Percentiles rank a stretch among this genome's conserved stretches.
Evolutionary conservation across 73 alveolate genomes (phyloP).

Genomic region (Paramecium biaurelia): DNA sequence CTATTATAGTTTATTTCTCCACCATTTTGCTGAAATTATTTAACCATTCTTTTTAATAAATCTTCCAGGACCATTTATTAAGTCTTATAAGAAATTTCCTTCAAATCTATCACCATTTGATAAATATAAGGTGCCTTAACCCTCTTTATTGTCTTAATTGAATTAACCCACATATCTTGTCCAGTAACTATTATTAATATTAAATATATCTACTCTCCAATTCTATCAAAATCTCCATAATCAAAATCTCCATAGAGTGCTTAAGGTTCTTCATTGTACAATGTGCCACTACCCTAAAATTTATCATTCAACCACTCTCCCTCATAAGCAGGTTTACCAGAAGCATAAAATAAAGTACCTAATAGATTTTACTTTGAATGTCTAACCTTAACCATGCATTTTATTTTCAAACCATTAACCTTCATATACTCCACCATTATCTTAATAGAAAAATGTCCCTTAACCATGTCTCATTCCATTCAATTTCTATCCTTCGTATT

Average conservation of each 20-base stretch:
- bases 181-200: not conserved
- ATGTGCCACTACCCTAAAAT: conserved; percentile 54
- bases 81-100: conserved; percentile 42
- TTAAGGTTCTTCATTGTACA: conserved; percentile 63
- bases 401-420: conserved; percentile 60
- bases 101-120: conserved; percentile 62
- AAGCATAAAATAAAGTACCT: conserved; percentile 55
- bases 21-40: conserved; percentile 55
- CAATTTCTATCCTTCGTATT: conserved; percentile 54
- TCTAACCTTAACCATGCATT: conserved; percentile 58
- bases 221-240: conserved; percentile 45
- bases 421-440: conserved; percentile 58
- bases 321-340: conserved; percentile 58
- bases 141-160: conserved; percentile 60
- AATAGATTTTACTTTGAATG: not conserved
- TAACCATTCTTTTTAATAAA: conserved; percentile 47
- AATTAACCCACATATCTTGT: conserved; percentile 31
- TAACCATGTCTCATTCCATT: conserved; percentile 61
- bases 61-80: conserved; percentile 56
- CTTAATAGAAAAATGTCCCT: conserved; percentile 59
- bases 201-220: conserved; percentile 45
- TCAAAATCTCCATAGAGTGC: conserved; percentile 53
- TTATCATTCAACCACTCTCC: conserved; percentile 64
- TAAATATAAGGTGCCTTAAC: conserved; percentile 39
- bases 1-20: conserved; percentile 33